Base-by-base conservation (phyloP, 495 filamentous ascomycete species). In the Hypoxylon lenormandii region DNA sequence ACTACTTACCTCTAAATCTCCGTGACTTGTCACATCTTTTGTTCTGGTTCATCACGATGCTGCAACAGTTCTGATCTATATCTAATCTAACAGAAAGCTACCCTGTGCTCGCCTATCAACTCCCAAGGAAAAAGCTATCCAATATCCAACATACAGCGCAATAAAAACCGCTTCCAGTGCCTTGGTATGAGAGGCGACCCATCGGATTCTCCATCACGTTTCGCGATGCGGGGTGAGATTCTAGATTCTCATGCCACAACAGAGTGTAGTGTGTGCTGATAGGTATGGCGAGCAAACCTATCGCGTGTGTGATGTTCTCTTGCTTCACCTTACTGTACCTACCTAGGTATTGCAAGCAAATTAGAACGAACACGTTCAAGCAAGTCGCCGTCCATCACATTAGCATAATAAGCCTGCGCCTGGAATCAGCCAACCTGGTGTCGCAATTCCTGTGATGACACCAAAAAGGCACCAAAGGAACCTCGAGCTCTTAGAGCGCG, bases 151-250 rank as follows among this genome's bases (percentile, higher is more conserved):
- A 33, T 11, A 8, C n/a, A n/a, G n/a, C n/a, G 40, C 46, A 59
- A 26, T 40, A 56, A 40, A 47, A 48, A 48, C n/a, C 37, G 37
- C 22, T 53, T 70, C 67, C 54, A 57, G 21, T 65, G 51, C 51
- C 37, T 56, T 63, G 61, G 66, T 49, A 30, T 23, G 11, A 40
- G 45, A 63, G 33, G 21, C 26, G 42, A 50, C 61, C 68, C 68
- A 60, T 71, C 57, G 58, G 58, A 63, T 59, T 45, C 37, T 58
- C 57, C 0, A 66, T 71, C 68, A 71, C 68, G 66, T 59, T 58
- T 52, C 40, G 38, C 47, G 40, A 60, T 71, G 68, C 63, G 62
- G 68, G 57, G 68, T 71, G 26, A 43, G 57, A 71, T 66, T 66
- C 48, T 71, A 43, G 57, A 71, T 66, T 66, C 48, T 71, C 47